A percentile compares a stretch with the other conserved stretches of the same genome.
phyloP scores from a whole-genome alignment of 495 filamentous ascomycete genomes.

The Parachaetomium inaequale region DNA sequence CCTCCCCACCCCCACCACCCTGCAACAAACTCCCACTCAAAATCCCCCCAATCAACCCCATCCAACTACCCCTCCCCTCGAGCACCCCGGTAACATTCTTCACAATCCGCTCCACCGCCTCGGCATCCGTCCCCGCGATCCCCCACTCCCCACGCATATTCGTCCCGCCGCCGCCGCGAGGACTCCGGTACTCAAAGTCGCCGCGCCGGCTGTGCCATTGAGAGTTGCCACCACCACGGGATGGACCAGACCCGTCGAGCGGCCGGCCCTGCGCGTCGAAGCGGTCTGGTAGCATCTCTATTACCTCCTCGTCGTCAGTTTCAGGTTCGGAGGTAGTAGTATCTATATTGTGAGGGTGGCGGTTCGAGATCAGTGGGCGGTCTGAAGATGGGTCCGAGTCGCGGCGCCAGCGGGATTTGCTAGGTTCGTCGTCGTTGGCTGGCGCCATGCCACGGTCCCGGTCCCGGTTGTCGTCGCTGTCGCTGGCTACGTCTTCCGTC shows the following conservation, averaged over 20 bases:
- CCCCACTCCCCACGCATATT: constrained; percentile 33
- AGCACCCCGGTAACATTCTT: constrained; percentile 34
- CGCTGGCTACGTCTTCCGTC: constrained; percentile 13
- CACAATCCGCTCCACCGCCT: constrained; percentile 34
- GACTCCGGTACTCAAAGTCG: constrained; percentile 31
- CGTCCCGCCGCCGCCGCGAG: constrained; percentile 6
- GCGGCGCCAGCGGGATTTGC: constrained; percentile 25
- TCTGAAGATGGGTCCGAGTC: constrained; percentile 38
- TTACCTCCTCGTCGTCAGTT: constrained; percentile 30
- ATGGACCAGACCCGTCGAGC: constrained; percentile 22
- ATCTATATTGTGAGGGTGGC: constrained; percentile 15
- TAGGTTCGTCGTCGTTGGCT: constrained; percentile 6
- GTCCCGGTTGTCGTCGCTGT: constrained; percentile 2
- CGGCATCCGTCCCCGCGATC: constrained; percentile 29
- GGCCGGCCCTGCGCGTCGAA: constrained; percentile 62
- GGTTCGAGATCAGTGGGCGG: constrained; percentile 23
- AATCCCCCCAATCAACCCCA: constrained; percentile 29
- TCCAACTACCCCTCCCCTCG: constrained; percentile 30
- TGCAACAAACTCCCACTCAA: constrained; percentile 29
- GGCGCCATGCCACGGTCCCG: not conserved
- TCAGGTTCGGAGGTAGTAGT: constrained; percentile 26
- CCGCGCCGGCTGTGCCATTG: constrained; percentile 22
- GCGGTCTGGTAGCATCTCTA: constrained; percentile 57
- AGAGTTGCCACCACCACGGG: not conserved
- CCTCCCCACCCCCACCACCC: constrained; percentile 9